Conservation (phyloP, 345 rosid genomes). For the Aethionema arabicum region DNA sequence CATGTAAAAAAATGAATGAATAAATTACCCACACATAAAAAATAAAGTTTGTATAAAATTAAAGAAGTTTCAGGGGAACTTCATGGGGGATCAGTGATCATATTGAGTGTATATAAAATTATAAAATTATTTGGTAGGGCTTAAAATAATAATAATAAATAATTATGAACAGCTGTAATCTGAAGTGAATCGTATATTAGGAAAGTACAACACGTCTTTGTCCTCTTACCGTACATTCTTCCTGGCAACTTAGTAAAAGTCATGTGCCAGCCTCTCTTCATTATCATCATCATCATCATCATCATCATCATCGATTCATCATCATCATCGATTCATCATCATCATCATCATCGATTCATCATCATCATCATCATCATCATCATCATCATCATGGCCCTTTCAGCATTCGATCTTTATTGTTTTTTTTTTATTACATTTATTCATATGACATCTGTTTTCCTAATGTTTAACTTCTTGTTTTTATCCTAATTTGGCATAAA, state of each 20-base stretch:
- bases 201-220: conserved; percentile 40
- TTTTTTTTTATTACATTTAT: too few relatives aligned
- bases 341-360: too few relatives aligned
- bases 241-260: conserved; percentile 31
- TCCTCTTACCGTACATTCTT: conserved; percentile 38
- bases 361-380: too few relatives aligned
- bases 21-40: too few relatives aligned
- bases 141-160: neutral
- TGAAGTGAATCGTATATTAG: conserved; percentile 18
- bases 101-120: conserved; percentile 25
- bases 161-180: conserved; percentile 29
- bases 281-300: too few relatives aligned
- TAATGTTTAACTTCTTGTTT: neutral
- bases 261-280: conserved; percentile 31
- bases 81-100: neutral
- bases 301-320: too few relatives aligned
- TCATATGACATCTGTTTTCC: neutral
- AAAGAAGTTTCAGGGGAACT: too few relatives aligned
- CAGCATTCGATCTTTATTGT: too few relatives aligned
- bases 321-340: too few relatives aligned
- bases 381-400: too few relatives aligned
- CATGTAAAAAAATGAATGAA: too few relatives aligned
- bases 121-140: conserved; percentile 27
- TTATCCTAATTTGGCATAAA: neutral
- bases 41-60: too few relatives aligned